Percentiles rank a stretch among this genome's conserved stretches.
Conservation (phyloP, 257 asterid species). For the Nicotiana noctiflora region DNA sequence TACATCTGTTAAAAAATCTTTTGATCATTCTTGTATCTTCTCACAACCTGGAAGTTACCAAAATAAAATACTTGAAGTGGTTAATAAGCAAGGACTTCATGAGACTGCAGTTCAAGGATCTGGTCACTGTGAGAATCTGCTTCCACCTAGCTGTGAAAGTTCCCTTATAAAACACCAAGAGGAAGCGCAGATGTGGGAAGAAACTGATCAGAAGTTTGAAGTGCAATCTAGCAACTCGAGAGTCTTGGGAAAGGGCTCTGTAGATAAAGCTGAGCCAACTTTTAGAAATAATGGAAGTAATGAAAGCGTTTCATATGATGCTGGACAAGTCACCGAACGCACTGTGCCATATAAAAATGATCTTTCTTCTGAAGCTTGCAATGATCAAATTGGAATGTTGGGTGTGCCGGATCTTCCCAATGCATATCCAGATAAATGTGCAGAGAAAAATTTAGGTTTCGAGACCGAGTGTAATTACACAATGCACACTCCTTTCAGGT, state of each 20-base stretch:
- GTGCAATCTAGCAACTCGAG: conserved; percentile 24
- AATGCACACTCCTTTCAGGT: conserved; percentile 45
- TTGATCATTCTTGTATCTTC: conserved; percentile 18
- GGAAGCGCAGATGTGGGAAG: conserved; percentile 28
- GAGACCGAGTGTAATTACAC: conserved; percentile 15
- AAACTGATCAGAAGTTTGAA: conserved; percentile 22
- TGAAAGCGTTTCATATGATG: conserved; percentile 20
- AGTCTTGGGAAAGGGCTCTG: conserved; percentile 24
- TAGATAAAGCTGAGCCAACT: conserved; percentile 12
- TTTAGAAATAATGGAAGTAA: conserved; percentile 22
- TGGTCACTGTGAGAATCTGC: conserved; percentile 25
- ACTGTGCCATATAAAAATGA: conserved; percentile 21
- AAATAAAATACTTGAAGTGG: conserved; percentile 32
- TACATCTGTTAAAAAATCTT: conserved; percentile 33
- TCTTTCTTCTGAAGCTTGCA: conserved; percentile 31
- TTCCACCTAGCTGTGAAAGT: conserved; percentile 35
- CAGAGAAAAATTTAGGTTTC: conserved; percentile 18
- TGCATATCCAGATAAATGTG: conserved; percentile 29
- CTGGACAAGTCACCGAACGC: conserved; percentile 22
- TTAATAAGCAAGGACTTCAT: conserved; percentile 34
- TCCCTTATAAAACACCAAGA: conserved; percentile 25
- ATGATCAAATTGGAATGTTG: conserved; percentile 16
- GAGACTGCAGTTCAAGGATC: conserved; percentile 26
- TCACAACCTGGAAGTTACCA: conserved; percentile 25
- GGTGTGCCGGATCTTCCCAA: conserved; percentile 22